Evolutionary conservation across 2,329 filamentous ascomycete genomes (phyloP), one percentile per base, ranked within the genome.

Genomic region (Dissoconium aciculare): DNA sequence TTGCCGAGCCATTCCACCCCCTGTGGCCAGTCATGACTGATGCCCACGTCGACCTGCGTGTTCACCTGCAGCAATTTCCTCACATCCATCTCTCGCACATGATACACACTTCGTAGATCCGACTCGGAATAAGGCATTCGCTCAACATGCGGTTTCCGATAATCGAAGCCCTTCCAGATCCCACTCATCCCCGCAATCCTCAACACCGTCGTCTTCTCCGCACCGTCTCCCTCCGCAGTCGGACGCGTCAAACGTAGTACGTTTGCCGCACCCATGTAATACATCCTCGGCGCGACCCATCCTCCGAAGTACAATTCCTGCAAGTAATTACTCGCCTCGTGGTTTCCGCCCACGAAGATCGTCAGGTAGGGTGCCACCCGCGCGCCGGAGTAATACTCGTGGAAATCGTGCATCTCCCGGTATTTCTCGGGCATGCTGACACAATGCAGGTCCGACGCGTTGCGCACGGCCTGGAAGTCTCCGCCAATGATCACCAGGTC

Each of bases 211-310:
- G n/a, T n/a, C n/a, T n/a, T n/a, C n/a, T n/a, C n/a, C n/a, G n/a
- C n/a, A n/a, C n/a, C n/a, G n/a, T n/a, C n/a, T n/a, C n/a, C n/a
- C n/a, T n/a, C n/a, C n/a, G n/a, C n/a, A n/a, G n/a, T n/a, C n/a
- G n/a, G n/a, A n/a, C n/a, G n/a, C 0, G 87, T 87, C 17, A 91
- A 63, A 11, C 78, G 75, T 24, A 98, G 53, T 5, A 98, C 76
- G 50, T 92, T 94, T 36, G 89, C 83, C 17, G 84, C 82, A 28
- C 89, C 89, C 54, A 95, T 68, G 58, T 94, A 98, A 63, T 94
- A 98, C 40, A 98, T 95, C 44, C 89, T 92, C 5, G 83, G 84
- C 5, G 87, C 87, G 4, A 83, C 89, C 89, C 89, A 98, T 30
- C 89, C 89, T 30, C 89, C 89, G 51, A 95, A 92, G 60, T 82